Evolutionary conservation across 768 basidiomycete genomes (phyloP).

Genomic region (Termitomyces bulborhizus): DNA sequence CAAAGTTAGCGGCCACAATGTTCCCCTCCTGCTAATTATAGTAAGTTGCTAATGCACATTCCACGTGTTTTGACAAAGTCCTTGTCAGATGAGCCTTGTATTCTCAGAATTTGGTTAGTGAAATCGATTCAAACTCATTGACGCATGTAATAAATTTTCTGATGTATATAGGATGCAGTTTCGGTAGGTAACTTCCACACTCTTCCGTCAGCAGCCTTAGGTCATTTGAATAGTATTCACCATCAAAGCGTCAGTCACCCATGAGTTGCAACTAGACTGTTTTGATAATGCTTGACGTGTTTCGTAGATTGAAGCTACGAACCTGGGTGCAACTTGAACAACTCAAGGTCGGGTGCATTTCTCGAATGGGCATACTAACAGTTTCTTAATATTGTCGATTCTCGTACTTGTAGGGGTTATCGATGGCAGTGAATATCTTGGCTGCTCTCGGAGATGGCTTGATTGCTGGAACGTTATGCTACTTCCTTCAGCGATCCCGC

Average conservation of each 20-base stretch:
- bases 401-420: conserved; percentile 33
- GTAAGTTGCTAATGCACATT: conserved; percentile 23
- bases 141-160: background rate
- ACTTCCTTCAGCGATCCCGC: conserved; percentile 42
- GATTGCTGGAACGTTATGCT: conserved; percentile 44
- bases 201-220: background rate
- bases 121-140: background rate
- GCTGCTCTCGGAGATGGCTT: conserved; percentile 43
- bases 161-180: conserved; percentile 28
- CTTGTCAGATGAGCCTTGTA: conserved; percentile 32
- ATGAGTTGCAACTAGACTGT: background rate
- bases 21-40: conserved; percentile 33
- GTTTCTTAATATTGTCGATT: background rate
- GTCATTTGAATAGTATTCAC: conserved; percentile 33
- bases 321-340: conserved; percentile 37
- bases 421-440: conserved; percentile 50
- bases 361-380: conserved; percentile 1
- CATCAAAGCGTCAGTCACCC: conserved; percentile 33
- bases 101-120: conserved; percentile 45
- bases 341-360: conserved; percentile 32
- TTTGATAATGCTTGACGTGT: conserved; percentile 1
- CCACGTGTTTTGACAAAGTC: background rate
- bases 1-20: conserved; percentile 44
- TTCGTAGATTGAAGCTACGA: conserved; percentile 31
- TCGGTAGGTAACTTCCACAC: conserved; percentile 26